A percentile compares a stretch with the other conserved stretches of the same genome.
Conservation (phyloP, 2,329 filamentous ascomycete species). For the Fusarium cicatricum region DNA sequence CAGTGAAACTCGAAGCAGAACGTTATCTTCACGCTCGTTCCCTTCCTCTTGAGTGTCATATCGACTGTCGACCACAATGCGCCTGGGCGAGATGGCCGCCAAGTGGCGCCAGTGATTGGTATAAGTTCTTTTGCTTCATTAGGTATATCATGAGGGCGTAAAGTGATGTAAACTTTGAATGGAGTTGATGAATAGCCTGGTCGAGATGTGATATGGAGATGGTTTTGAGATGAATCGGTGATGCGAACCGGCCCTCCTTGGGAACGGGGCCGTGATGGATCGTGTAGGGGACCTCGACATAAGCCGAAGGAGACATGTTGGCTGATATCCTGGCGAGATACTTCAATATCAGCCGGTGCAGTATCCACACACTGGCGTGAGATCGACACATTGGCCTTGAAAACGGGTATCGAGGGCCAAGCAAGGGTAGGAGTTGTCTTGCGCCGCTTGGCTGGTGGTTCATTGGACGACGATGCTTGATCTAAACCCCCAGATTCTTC, state of each 20-base stretch:
- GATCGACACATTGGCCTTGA: constrained; percentile 38
- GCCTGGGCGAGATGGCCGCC: constrained; percentile 38
- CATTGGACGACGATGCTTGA: constrained; percentile 17
- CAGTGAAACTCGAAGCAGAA: constrained; percentile 53
- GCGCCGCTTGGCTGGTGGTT: constrained; percentile 45
- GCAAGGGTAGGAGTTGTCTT: constrained; percentile 33
- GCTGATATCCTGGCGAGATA: constrained; percentile 31
- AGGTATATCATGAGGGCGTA: constrained; percentile 37
- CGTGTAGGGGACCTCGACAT: neutral
- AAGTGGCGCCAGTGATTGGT: constrained; percentile 8
- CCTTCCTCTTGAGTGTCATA: constrained; percentile 43
- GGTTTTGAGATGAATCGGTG: neutral
- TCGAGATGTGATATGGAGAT: constrained; percentile 31
- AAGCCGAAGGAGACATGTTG: constrained; percentile 32
- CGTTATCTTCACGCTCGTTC: constrained; percentile 30
- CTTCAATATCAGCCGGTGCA: constrained; percentile 7
- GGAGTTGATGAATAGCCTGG: constrained; percentile 9
- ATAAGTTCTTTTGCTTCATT: constrained; percentile 33
- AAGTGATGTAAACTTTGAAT: constrained; percentile 26
- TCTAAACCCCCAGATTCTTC: constrained; percentile 8
- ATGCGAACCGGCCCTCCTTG: no score
- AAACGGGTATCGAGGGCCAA: constrained; percentile 39
- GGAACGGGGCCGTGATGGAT: no score
- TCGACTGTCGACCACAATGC: constrained; percentile 48
- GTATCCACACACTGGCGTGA: constrained; percentile 36